Base-by-base conservation (phyloP, 768 basidiomycete genomes). In the Mycena latifolia region DNA sequence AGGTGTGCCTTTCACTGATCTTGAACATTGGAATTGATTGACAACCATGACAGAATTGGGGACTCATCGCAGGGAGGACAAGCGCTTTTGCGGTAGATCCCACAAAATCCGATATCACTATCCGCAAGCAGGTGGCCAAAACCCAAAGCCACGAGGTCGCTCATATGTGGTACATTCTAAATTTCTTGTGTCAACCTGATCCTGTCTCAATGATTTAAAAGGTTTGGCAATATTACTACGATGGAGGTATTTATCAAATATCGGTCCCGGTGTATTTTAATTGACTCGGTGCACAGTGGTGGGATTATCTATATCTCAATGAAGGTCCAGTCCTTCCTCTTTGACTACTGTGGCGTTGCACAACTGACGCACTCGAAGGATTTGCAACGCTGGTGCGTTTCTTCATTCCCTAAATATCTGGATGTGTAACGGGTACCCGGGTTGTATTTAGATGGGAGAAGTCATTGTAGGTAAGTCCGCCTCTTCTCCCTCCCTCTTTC, bases 221-320 rank as follows among this genome's bases (percentile, higher is more conserved):
- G 93, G 94, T 97, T 96, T 71, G 95, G 95, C 28, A 91, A 97
- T 75, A 92, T 98, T 71, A 92, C 94, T 9, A 97, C 95, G 0
- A 96, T 96, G 65, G 43, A 60, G 65, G 65, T 51, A 43, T 2
- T 47, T 28, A n/a, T n/a, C n/a, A n/a, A n/a, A 54, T 27, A 24
- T 18, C 17, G 6, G 10, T 5, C 12, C n/a, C 28, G 1, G 10
- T 5, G 18, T 15, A 31, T 18, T 15, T 17, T 35, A 5, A 25
- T 20, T 60, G 29, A 50, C 1, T 0, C 20, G 6, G 20, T 31
- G 24, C 22, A 93, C 88, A 89, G 74, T 95, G 94, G 93, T 95
- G 93, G 92, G 88, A 92, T 67, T 89, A 92, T 75, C 82, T 94
- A 52, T 93, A 93, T 77, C 79, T 93, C 63, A 93, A 92, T 67